phyloP scores from a whole-genome alignment of 2,329 filamentous ascomycete species.

The Monosporascus sp. region DNA sequence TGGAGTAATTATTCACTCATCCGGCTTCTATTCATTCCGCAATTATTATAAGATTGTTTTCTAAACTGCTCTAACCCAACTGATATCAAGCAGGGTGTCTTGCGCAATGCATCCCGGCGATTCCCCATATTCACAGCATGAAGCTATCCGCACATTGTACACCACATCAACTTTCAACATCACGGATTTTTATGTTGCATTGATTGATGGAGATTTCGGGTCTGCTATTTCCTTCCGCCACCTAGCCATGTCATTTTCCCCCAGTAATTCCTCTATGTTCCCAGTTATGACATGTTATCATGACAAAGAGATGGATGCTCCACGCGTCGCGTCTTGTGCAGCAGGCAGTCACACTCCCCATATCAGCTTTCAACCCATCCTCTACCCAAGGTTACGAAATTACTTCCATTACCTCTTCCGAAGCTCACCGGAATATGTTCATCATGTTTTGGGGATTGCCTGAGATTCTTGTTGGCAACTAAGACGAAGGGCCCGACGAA shows the following conservation, averaged over 20 bases:
- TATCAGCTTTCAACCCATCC: constrained; percentile 11
- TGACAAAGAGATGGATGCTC: background rate
- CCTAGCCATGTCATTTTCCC: constrained; percentile 1
- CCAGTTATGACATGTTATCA: background rate
- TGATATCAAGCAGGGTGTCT: background rate
- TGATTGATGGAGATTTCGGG: background rate
- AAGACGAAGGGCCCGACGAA: constrained; percentile 17
- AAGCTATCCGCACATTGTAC: constrained; percentile 25
- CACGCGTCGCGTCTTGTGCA: constrained; percentile 8
- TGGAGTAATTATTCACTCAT: constrained; percentile 10
- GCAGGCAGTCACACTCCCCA: constrained; percentile 3
- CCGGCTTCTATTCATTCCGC: constrained; percentile 4
- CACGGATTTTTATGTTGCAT: background rate
- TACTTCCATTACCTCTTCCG: constrained; percentile 6
- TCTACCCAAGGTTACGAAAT: constrained; percentile 11
- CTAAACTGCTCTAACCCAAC: background rate
- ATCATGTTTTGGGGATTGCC: constrained; percentile 12
- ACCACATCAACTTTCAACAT: constrained; percentile 10
- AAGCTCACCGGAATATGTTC: constrained; percentile 3
- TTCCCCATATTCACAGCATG: constrained; percentile 12
- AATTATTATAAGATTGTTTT: background rate
- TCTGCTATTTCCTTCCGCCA: background rate
- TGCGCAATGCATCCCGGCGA: background rate
- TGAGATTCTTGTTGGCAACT: constrained; percentile 19
- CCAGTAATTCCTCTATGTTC: background rate